Conservation (phyloP, 2,329 filamentous ascomycete genomes). For the Penicillium glabrum region DNA sequence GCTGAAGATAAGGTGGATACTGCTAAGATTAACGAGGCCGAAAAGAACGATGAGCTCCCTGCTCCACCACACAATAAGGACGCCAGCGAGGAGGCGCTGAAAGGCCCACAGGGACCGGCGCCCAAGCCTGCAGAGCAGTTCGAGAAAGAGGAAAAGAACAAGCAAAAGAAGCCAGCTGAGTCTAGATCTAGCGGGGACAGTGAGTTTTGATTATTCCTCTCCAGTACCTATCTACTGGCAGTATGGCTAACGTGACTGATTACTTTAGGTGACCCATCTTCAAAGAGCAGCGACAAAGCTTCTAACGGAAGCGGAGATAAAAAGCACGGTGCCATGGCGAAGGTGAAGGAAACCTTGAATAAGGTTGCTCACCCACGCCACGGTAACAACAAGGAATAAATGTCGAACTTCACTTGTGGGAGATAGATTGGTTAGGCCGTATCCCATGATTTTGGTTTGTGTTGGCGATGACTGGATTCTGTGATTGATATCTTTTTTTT, state of each 20-base stretch:
- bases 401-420: not conserved
- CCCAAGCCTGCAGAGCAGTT: conserved; percentile 28
- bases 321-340: conserved; percentile 18
- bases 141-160: conserved; percentile 27
- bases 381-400: not conserved
- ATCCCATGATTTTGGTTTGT: not conserved
- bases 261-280: not conserved
- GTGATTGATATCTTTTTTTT: not conserved
- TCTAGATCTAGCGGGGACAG: not conserved
- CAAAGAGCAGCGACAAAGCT: not conserved
- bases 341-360: conserved; percentile 23
- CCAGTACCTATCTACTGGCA: not conserved
- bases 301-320: conserved; percentile 2
- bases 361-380: conserved; percentile 19
- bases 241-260: not conserved
- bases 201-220: not conserved
- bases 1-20: too few relatives aligned
- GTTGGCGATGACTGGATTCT: not conserved
- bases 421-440: not conserved
- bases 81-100: conserved; percentile 30
- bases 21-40: not conserved
- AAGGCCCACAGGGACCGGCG: conserved; percentile 27
- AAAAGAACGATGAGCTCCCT: not conserved
- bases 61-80: not conserved
- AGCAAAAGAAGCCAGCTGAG: not conserved